Conservation (phyloP, 164 flowering plant genomes). For the Taxillus chinensis region DNA sequence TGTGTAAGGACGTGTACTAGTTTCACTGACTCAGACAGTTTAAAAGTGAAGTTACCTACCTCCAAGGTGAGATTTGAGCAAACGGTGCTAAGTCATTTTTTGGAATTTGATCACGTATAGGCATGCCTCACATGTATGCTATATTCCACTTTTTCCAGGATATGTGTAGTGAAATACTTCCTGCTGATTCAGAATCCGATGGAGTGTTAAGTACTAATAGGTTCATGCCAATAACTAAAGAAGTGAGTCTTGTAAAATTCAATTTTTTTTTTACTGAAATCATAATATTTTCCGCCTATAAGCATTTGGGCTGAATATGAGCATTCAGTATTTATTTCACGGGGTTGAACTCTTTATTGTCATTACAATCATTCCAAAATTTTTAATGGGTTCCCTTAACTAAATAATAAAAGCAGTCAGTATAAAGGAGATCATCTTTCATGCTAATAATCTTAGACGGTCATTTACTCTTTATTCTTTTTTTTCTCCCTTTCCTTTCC, state of each 20-base stretch:
- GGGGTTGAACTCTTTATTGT: no score
- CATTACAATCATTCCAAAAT: no score
- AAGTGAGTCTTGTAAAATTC: constrained; percentile 9
- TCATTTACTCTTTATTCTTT: no score
- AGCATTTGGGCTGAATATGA: no score
- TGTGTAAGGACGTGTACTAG: constrained; percentile 22
- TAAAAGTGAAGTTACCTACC: constrained; percentile 25
- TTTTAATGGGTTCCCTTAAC: no score
- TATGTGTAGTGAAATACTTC: constrained; percentile 18
- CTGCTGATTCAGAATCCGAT: constrained; percentile 26
- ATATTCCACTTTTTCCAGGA: constrained; percentile 19
- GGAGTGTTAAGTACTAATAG: constrained; percentile 10
- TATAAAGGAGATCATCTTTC: no score
- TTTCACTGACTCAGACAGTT: constrained; percentile 34
- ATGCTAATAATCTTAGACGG: no score
- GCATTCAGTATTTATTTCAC: no score
- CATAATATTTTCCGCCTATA: no score
- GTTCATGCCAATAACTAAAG: constrained; percentile 8
- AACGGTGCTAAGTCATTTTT: background rate
- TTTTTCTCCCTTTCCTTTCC: no score
- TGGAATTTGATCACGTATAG: background rate
- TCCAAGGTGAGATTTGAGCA: constrained; percentile 28
- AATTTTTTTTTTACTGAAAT: background rate
- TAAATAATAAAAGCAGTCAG: no score
- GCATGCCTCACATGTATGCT: background rate